Evolutionary conservation across 176 grass and related monocot species (phyloP).

Genomic region (Eleusine coracana): DNA sequence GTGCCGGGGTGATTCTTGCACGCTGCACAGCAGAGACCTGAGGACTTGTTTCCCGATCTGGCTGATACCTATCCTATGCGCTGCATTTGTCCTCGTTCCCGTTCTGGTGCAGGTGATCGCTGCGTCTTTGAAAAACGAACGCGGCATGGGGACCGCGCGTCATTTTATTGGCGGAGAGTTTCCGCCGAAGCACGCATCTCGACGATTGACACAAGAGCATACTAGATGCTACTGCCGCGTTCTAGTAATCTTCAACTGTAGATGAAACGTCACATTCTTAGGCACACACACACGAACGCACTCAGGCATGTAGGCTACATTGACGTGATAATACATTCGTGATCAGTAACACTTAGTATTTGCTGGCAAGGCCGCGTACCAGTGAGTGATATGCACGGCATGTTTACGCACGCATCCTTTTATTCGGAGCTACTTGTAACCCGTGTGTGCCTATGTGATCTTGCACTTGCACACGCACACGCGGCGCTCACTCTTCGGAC

Average conservation of each 20-base stretch:
- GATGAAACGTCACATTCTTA: too few relatives aligned
- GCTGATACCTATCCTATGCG: not conserved
- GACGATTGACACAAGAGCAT: too few relatives aligned
- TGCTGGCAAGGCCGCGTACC: not conserved
- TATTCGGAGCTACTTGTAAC: not conserved
- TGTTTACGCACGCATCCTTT: not conserved
- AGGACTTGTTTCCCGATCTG: not conserved
- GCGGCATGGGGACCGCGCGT: not conserved
- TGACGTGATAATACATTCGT: not conserved
- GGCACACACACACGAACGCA: not conserved
- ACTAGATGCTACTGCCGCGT: too few relatives aligned
- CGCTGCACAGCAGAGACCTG: not conserved
- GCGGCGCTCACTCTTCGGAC: constrained; percentile 2
- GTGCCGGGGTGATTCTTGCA: not conserved
- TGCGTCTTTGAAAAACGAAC: not conserved
- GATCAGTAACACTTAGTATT: not conserved
- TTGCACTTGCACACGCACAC: not conserved
- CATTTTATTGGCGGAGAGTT: not conserved
- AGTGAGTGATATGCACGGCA: not conserved
- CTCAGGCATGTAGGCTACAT: not conserved
- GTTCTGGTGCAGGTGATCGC: not conserved
- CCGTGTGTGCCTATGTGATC: not conserved
- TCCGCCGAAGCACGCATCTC: not conserved
- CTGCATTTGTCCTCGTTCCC: not conserved
- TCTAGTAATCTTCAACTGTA: too few relatives aligned